Percentiles rank a stretch among this genome's conserved stretches.
phyloP scores from a whole-genome alignment of 2,329 filamentous ascomycete genomes.

The Clonostachys solani region DNA sequence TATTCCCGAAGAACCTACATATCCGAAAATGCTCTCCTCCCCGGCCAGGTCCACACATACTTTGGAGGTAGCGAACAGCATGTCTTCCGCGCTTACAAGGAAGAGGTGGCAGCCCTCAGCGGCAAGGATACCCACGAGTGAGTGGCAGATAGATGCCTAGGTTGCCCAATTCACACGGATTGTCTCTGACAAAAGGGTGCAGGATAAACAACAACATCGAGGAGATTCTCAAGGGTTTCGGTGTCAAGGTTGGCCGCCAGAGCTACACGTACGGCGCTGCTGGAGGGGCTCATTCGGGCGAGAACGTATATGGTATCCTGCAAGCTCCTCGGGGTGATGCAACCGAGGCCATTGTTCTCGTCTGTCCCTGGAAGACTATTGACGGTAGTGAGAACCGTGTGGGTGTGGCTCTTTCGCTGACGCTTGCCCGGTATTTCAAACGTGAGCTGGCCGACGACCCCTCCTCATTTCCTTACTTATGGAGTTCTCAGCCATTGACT shows the following conservation, averaged over 20 bases:
- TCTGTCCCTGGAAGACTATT: slow-evolving; percentile 84
- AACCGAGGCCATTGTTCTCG: slow-evolving; percentile 91
- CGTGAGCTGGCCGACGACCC: slow-evolving; percentile 35
- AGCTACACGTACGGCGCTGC: slow-evolving; percentile 81
- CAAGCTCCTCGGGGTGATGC: slow-evolving; percentile 93
- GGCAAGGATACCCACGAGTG: not conserved
- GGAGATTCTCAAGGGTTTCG: slow-evolving; percentile 70
- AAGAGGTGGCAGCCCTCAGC: slow-evolving; percentile 48
- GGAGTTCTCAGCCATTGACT: not conserved
- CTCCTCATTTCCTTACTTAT: not conserved
- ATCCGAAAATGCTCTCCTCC: slow-evolving; percentile 92
- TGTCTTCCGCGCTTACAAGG: slow-evolving; percentile 83
- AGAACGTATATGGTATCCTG: slow-evolving; percentile 91
- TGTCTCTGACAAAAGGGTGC: slow-evolving; percentile 19
- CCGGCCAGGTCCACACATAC: slow-evolving; percentile 96
- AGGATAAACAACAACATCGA: slow-evolving; percentile 68
- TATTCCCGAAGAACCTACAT: slow-evolving; percentile 94
- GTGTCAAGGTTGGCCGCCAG: slow-evolving; percentile 84
- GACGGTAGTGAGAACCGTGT: slow-evolving; percentile 77
- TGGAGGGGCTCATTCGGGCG: slow-evolving; percentile 68
- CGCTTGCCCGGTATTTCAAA: slow-evolving; percentile 91
- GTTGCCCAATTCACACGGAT: not conserved
- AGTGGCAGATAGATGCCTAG: not conserved
- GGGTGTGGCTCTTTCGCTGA: slow-evolving; percentile 80
- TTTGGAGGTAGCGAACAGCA: slow-evolving; percentile 96